Conservation (phyloP, 1,139 yeast species). For the Trichomonascaceae sp. region DNA sequence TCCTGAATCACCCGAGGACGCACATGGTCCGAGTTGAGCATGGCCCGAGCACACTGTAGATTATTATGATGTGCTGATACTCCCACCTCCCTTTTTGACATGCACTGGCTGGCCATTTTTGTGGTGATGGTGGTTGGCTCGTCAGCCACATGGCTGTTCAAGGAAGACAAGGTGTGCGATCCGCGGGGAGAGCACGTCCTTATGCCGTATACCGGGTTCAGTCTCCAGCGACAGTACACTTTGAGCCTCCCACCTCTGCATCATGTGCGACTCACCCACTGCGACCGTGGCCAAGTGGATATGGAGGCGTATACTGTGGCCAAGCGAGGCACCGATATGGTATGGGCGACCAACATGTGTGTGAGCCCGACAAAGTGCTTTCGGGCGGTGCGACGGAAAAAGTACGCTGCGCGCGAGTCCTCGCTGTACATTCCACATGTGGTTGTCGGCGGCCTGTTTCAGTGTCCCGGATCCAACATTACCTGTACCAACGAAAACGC, state of each 20-base stretch:
- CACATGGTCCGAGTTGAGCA: slow-evolving; percentile 1
- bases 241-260: slow-evolving; percentile 33
- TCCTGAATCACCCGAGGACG: background rate
- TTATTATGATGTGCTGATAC: too few species aligned
- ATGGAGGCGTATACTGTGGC: slow-evolving; percentile 32
- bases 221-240: slow-evolving; percentile 37
- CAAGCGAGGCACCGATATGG: slow-evolving; percentile 30
- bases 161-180: slow-evolving; percentile 29
- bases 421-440: slow-evolving; percentile 45
- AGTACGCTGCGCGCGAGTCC: slow-evolving; percentile 39
- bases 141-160: slow-evolving; percentile 10
- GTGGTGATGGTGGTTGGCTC: too few species aligned
- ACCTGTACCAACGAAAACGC: slow-evolving; percentile 21
- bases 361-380: slow-evolving; percentile 34
- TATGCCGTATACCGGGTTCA: slow-evolving; percentile 47
- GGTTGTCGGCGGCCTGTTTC: slow-evolving; percentile 54
- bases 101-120: too few species aligned
- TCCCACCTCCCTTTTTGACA: too few species aligned
- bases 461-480: slow-evolving; percentile 33
- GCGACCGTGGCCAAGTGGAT: slow-evolving; percentile 40
- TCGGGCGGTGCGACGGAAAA: slow-evolving; percentile 49
- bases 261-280: slow-evolving; percentile 39
- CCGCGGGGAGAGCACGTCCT: slow-evolving; percentile 20
- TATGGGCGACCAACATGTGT: slow-evolving; percentile 45
- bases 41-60: too few species aligned